Base-by-base conservation (phyloP, 2,329 filamentous ascomycete species). In the Calycina herbarum region DNA sequence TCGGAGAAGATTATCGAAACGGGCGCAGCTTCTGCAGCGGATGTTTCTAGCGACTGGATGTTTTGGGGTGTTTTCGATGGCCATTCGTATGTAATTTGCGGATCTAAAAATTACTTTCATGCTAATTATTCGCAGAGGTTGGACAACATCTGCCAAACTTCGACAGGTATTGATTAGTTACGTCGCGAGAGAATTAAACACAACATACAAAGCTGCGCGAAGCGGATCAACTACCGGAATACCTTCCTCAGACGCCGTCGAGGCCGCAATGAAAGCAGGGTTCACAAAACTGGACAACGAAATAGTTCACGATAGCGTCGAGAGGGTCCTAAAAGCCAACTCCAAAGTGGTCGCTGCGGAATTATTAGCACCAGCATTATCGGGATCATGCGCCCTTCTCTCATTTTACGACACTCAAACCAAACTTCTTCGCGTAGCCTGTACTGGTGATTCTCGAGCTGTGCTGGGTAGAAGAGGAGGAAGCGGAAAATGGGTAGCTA, bases 31-130 rank as follows among this genome's bases (percentile, higher is more conserved):
- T 69, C 40, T 75, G 73, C 29, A 73, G 75, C 27, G 72, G 82
- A 84, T 17, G 70, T 82, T 20, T 87, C 83, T 66, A 92, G 86
- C 68, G 96, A 99, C 78, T 99, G 95, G 95, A 98, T 98, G 93
- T 99, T 99, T 78, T 99, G 96, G 95, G 95, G 94, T 65, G 94
- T 99, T 20, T 99, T 98, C 78, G 95, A 99, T 76, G 95, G 95
- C 0, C 95, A 99, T 79, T 92, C 92, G 92, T 94, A 81, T 78
- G 86, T 85, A 67, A 11, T 40, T 10, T n/a, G 51, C 7, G 33
- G 7, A 54, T 56, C 35, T 11, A 15, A 5, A 2, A 45, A 45
- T 17, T 11, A 66, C 58, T 48, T 65, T 31, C 31, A 4, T 58
- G 63, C 70, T 76, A 69, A 72, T 68, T 68, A 72, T 65, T 15